Evolutionary conservation across 2,329 filamentous ascomycete genomes (phyloP), one percentile per base, ranked within the genome.

Genomic region (Arthrobotrys sinensis): DNA sequence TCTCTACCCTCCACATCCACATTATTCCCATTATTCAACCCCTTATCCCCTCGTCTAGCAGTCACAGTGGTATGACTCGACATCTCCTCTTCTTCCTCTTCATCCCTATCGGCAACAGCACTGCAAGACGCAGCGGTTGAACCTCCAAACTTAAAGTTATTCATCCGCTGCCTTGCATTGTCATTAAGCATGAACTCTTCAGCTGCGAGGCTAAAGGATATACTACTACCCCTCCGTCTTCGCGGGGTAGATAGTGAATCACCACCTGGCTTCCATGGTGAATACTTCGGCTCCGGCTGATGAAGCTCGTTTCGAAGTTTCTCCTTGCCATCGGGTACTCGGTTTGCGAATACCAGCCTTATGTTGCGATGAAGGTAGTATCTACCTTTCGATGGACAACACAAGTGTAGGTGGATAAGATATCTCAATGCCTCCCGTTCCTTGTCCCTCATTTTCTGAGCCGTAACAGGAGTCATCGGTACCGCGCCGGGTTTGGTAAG

Each of bases 241-340:
- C 66, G 62, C 24, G 73, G 73, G n/a, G 73, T 80, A 88, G 87
- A 70, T 85, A 85, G 11, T 6, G 62, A 60, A 46, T 76, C 72
- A 12, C 24, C 50, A 2, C 83, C 83, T 0, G 92, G 89, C 83
- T 94, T 97, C 85, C 97, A 98, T 0, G 91, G 87, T 69, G 91
- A 93, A 83, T 93, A 99, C 19, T 91, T 89, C 19, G 96, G 96
- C 81, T 97, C 94, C 0, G 95, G 95, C 76, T 92, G 88, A 43
- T 96, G 94, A 4, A 95, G 91, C 83, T 99, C 96, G 82, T 96
- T 97, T 36, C 91, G 89, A 45, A 99, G 87, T 82, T 91, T 95
- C 84, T 98, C 95, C 83, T 97, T 97, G 46, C 93, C 95, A 81
- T 98, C 96, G 0, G 96, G 95, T 0, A 97, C 95, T 28, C 96